Percentiles rank a stretch among this genome's conserved stretches.
phyloP scores from a whole-genome alignment of 2,329 filamentous ascomycete species.

The Cercospora nicotianae region DNA sequence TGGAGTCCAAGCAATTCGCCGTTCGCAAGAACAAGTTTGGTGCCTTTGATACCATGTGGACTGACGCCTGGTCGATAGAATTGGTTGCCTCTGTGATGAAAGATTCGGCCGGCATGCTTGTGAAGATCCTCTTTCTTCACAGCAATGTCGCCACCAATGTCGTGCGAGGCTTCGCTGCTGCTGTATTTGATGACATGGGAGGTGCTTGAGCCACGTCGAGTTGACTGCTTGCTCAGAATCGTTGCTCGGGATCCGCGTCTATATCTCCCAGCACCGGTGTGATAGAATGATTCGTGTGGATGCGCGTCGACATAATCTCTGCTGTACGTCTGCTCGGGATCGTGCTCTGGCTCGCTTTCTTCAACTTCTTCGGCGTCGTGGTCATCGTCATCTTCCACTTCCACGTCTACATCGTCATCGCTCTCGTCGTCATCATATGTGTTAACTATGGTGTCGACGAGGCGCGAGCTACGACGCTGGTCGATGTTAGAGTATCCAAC shows the following conservation, averaged over 20 bases:
- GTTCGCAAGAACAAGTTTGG: conserved; percentile 20
- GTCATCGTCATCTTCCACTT: conserved; percentile 17
- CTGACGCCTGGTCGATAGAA: conserved; percentile 35
- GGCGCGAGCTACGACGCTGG: conserved; percentile 27
- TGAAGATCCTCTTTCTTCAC: conserved; percentile 27
- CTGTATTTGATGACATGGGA: conserved; percentile 21
- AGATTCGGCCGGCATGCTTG: conserved; percentile 28
- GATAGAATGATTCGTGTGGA: conserved; percentile 34
- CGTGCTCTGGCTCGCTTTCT: conserved; percentile 9
- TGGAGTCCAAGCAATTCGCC: conserved; percentile 16
- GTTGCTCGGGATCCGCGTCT: conserved; percentile 26
- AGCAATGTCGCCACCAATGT: conserved; percentile 17
- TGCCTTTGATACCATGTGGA: conserved; percentile 28
- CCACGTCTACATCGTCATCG: conserved; percentile 12
- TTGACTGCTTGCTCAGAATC: conserved; percentile 8
- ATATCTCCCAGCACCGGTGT: conserved; percentile 34
- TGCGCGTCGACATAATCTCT: conserved; percentile 32
- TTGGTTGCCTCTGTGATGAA: conserved; percentile 37
- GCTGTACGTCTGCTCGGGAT: conserved; percentile 29
- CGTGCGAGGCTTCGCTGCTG: conserved; percentile 20
- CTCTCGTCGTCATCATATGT: conserved; percentile 22
- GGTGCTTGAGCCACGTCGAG: conserved; percentile 19
- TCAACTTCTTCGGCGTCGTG: conserved; percentile 14
- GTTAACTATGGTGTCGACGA: conserved; percentile 21
- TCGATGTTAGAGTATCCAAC: conserved; percentile 16